These are phyloP conservation scores for Pseudocercospora fuligena DNA, from an alignment of 2,329 filamentous ascomycete species.

Conservation along the genomic window DNA sequence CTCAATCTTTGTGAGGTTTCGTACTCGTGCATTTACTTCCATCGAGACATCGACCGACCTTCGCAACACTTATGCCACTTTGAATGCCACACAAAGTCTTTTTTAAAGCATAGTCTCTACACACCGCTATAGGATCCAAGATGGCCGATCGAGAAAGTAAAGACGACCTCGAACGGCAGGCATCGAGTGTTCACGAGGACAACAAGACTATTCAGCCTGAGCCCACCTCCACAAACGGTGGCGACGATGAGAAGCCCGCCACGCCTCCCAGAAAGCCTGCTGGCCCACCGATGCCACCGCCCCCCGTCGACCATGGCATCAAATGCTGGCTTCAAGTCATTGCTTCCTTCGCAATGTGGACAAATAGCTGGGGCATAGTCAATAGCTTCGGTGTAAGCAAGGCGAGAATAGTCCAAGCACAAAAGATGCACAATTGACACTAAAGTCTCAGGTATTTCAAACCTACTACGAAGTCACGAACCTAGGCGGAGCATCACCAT, in stretches of 20 bases:
- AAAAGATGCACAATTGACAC: background rate
- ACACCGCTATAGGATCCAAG: no score
- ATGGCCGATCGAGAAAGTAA: background rate
- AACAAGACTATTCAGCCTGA: background rate
- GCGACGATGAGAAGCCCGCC: background rate
- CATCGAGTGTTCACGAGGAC: background rate
- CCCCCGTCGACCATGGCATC: conserved; percentile 8
- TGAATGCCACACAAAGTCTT: background rate
- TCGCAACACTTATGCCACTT: no score
- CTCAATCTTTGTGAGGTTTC: no score
- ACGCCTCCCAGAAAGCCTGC: background rate
- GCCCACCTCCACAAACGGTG: background rate
- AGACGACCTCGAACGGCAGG: background rate
- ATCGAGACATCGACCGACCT: no score
- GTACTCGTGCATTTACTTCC: no score
- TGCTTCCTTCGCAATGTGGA: conserved; percentile 11
- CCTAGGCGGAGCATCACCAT: conserved; percentile 3
- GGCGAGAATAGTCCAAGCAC: background rate
- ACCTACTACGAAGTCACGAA: conserved; percentile 11
- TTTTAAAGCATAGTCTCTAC: background rate
- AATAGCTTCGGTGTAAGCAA: conserved; percentile 5
- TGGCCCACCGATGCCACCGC: background rate
- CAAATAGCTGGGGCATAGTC: conserved; percentile 12
- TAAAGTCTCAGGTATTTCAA: conserved; percentile 7
- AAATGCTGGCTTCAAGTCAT: conserved; percentile 7